Conservation (phyloP, 1,284 basidiomycete species). For the Trametes hirsuta region DNA sequence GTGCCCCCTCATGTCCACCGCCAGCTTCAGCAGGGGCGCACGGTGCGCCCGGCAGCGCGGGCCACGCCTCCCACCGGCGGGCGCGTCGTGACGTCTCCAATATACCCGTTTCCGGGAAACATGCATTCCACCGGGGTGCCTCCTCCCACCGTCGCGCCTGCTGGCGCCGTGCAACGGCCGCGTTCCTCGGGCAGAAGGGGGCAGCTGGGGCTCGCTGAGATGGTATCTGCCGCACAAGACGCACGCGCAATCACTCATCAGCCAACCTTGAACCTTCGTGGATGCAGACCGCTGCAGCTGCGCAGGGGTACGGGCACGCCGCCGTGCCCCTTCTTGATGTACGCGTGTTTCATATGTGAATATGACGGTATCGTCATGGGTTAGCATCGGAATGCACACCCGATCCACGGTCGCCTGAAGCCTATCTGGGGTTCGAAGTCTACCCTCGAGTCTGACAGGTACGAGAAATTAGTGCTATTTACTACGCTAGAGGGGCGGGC, state of each 20-base stretch:
- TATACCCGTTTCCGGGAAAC: conserved; percentile 8
- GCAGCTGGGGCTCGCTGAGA: conserved; percentile 1
- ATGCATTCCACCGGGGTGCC: neutral
- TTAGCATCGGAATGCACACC: conserved; percentile 2
- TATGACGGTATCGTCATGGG: neutral
- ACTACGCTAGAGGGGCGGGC: conserved; percentile 2
- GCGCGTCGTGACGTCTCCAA: neutral
- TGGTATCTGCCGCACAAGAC: conserved; percentile 1
- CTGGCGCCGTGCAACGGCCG: conserved; percentile 4
- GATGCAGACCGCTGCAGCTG: neutral
- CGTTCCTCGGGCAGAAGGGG: neutral
- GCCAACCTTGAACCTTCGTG: conserved; percentile 19
- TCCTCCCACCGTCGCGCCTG: neutral
- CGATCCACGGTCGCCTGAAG: neutral
- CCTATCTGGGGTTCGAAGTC: neutral
- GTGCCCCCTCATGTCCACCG: neutral
- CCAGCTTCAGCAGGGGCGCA: neutral
- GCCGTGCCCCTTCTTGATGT: conserved; percentile 17
- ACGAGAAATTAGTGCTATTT: conserved; percentile 17
- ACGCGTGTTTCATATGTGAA: conserved; percentile 12
- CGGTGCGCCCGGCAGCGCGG: no score
- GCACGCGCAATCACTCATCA: neutral
- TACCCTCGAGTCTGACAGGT: conserved; percentile 13
- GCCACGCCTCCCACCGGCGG: no score
- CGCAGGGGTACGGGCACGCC: neutral